Evolutionary conservation across 345 rosid genomes (phyloP).

Genomic region (Salix koriyanagi): DNA sequence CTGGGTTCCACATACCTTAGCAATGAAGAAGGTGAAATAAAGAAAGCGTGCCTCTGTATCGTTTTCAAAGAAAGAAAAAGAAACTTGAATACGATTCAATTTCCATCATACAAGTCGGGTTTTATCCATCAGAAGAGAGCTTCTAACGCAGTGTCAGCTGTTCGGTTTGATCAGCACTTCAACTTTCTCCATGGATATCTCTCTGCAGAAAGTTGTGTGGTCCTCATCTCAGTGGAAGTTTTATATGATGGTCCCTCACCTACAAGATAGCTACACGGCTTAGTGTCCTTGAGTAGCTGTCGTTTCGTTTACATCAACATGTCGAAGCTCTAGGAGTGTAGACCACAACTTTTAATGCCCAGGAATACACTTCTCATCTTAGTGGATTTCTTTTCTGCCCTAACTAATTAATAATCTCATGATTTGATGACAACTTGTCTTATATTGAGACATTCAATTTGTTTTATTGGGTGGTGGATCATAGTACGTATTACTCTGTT

Average conservation of each 20-base stretch:
- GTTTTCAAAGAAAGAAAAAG: conserved; percentile 11
- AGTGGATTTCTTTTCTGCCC: conserved; percentile 1
- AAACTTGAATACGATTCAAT: conserved; percentile 23
- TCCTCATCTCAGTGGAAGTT: conserved; percentile 33
- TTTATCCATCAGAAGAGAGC: not conserved
- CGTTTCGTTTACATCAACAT: conserved; percentile 29
- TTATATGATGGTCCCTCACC: conserved; percentile 41
- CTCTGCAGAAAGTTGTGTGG: conserved; percentile 35
- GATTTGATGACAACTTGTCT: not conserved
- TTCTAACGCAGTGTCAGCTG: not conserved
- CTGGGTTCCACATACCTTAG: conserved; percentile 16
- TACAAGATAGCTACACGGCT: conserved; percentile 5
- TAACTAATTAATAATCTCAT: not conserved
- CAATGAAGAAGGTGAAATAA: conserved; percentile 9
- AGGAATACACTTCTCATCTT: conserved; percentile 10
- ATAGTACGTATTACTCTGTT: not conserved
- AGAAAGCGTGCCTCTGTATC: not conserved
- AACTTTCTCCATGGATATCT: conserved; percentile 33
- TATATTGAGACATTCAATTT: not conserved
- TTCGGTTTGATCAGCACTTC: not conserved
- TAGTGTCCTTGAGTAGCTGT: conserved; percentile 16
- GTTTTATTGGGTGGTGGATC: not conserved
- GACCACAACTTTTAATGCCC: conserved; percentile 29
- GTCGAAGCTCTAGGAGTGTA: conserved; percentile 16
- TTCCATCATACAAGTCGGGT: not conserved